Evolutionary conservation across 805 yeast genomes (phyloP), one percentile per base, ranked within the genome.

Genomic region (Candida tammaniensis): DNA sequence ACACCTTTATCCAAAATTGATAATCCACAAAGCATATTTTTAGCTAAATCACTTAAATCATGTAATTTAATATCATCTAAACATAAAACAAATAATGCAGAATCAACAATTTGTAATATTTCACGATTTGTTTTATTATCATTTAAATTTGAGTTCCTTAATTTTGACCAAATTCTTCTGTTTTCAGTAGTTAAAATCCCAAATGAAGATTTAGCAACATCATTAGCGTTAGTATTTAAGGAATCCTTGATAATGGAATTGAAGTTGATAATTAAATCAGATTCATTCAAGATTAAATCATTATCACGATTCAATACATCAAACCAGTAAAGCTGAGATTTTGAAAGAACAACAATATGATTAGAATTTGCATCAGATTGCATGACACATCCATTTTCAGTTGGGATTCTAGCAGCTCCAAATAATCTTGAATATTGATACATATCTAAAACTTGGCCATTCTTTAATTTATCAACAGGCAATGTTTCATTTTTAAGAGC

Each of bases 271-370:
- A 77, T 80, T 46, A 88, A 70, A 54, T 86, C 94, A 36, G 74
- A 77, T 51, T 86, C 91, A 1, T 82, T 70, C 52, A 88, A 66
- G 30, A 87, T 71, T 42, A 88, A 68, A 51, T 85, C 80, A 54
- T 84, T 78, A 43, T 78, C 63, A 31, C 70, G 69, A 57, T 87
- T 94, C 48, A 88, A 64, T 1, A 88, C 97, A 54, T 88, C 96
- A 55, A 88, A 88, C 96, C 96, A 88, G 61, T 88, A 88, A 57
- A 87, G 86, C 58, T 88, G 96, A 2, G 95, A 84, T 51, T 84
- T 80, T 42, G 86, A 80, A 55, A 86, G 63, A 11, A 88, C 89
- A 7, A 87, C 81, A 23, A 88, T 78, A 57, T 88, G 96, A 49
- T 79, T 83, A 1, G 93, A 79, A 7, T 78, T 67, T 6, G 70